phyloP scores from a whole-genome alignment of 805 yeast species.

The Tetrapisispora fleetii region DNA sequence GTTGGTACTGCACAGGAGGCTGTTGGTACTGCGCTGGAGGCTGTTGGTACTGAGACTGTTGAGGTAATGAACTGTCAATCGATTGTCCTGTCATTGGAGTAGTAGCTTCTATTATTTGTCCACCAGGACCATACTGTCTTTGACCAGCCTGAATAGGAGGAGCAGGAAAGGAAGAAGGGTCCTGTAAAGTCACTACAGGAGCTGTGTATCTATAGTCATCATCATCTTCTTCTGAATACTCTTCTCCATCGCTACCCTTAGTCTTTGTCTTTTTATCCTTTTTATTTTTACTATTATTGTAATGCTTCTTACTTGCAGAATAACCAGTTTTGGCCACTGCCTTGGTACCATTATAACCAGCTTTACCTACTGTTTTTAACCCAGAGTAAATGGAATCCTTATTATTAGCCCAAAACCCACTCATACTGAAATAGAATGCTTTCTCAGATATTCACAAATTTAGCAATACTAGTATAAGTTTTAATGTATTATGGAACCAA shows the following conservation, averaged over 20 bases:
- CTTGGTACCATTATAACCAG: conserved; percentile 32
- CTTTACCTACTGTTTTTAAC: conserved; percentile 29
- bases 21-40: background rate
- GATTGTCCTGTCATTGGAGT: background rate
- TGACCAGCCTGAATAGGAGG: conserved; percentile 35
- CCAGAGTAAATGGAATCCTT: conserved; percentile 33
- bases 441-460: background rate
- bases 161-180: conserved; percentile 26
- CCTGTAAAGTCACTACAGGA: conserved; percentile 5
- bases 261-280: conserved; percentile 4
- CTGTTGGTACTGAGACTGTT: background rate
- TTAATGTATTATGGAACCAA: too few relatives aligned
- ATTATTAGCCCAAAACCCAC: conserved; percentile 35
- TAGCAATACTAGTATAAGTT: background rate
- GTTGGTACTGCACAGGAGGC: background rate
- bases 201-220: conserved; percentile 2
- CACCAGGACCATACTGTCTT: conserved; percentile 17
- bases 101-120: conserved; percentile 6
- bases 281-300: conserved; percentile 13
- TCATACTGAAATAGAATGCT: conserved; percentile 9
- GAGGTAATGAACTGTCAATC: background rate
- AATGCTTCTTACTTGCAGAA: conserved; percentile 31
- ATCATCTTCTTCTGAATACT: conserved; percentile 5
- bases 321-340: conserved; percentile 34
- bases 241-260: conserved; percentile 5